Evolutionary conservation across 768 basidiomycete genomes (phyloP).

Genomic region (Harrya chromipes): DNA sequence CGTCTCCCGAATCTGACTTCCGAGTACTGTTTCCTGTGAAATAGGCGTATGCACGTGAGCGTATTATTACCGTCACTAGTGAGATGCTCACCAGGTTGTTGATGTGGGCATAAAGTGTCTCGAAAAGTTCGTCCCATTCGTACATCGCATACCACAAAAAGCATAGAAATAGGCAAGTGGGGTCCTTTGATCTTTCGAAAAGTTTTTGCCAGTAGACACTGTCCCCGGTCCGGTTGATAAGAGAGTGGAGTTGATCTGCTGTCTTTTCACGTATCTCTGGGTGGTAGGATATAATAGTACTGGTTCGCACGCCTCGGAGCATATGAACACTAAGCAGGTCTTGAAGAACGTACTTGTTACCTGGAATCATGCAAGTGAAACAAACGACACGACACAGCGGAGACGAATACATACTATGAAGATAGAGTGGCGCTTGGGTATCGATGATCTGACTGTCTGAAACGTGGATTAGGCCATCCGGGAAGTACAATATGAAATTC

Average conservation of each 20-base stretch:
- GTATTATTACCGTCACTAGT: background rate
- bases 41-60: background rate
- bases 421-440: constrained; percentile 47
- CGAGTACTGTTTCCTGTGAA: constrained; percentile 44
- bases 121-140: constrained; percentile 60
- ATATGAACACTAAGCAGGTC: constrained; percentile 56
- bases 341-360: constrained; percentile 25
- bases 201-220: constrained; percentile 35
- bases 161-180: constrained; percentile 53
- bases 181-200: constrained; percentile 36
- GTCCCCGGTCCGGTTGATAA: constrained; percentile 28
- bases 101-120: constrained; percentile 49
- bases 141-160: constrained; percentile 60
- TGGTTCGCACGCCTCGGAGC: constrained; percentile 32
- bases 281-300: constrained; percentile 31
- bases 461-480: background rate
- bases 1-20: constrained; percentile 41
- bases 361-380: constrained; percentile 9
- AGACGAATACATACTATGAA: constrained; percentile 27
- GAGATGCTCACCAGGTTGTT: constrained; percentile 42
- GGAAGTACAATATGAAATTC: background rate
- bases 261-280: constrained; percentile 19
- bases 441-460: constrained; percentile 40
- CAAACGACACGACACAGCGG: background rate
- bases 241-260: constrained; percentile 25